Conservation (phyloP, 2,329 filamentous ascomycete species). For the Aureobasidium sp. region DNA sequence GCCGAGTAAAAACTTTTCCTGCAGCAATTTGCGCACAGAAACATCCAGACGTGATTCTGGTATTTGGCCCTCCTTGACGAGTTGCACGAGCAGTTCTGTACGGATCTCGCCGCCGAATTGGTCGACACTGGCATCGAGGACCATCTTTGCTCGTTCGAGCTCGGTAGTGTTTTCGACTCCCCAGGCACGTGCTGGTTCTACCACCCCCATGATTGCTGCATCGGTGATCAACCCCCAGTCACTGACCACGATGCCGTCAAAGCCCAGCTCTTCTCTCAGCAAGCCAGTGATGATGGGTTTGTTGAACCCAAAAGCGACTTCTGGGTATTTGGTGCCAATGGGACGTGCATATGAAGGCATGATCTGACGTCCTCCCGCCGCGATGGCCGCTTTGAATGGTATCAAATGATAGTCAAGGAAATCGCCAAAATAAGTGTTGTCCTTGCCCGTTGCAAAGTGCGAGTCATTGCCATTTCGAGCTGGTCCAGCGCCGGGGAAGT, state of each 20-base stretch:
- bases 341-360: conserved; percentile 7
- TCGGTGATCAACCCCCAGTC: conserved; percentile 7
- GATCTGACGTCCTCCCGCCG: conserved; percentile 3
- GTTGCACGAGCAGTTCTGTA: neutral
- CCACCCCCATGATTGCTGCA: neutral
- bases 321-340: conserved; percentile 4
- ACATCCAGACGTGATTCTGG: neutral
- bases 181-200: conserved; percentile 7
- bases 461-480: conserved; percentile 4
- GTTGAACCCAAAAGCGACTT: conserved; percentile 7
- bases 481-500: conserved; percentile 8
- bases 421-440: neutral
- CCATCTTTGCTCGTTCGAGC: neutral
- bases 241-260: conserved; percentile 3
- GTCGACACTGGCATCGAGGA: conserved; percentile 9
- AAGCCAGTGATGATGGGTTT: conserved; percentile 8
- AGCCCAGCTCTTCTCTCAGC: neutral
- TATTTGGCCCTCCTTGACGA: neutral
- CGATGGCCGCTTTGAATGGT: neutral
- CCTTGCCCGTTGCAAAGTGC: conserved; percentile 7
- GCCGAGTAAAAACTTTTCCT: conserved; percentile 1
- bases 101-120: conserved; percentile 6
- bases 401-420: conserved; percentile 1
- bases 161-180: conserved; percentile 9
- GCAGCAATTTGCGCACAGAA: neutral